phyloP scores from a whole-genome alignment of 306 rosid species.

The Gastrolobium bilobum region DNA sequence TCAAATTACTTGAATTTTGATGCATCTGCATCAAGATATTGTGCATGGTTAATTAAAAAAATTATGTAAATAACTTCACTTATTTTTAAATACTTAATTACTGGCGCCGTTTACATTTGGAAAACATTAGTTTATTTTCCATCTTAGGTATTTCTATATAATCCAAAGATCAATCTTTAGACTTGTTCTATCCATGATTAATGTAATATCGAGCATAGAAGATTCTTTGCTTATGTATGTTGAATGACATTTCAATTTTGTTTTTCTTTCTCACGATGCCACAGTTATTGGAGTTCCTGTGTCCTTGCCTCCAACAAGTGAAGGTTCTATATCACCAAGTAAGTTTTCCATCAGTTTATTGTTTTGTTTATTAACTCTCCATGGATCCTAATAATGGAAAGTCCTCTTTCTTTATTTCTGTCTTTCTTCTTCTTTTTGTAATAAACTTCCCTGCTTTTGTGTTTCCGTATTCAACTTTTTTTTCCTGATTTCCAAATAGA shows the following conservation, averaged over 20 bases:
- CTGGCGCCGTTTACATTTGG: neutral
- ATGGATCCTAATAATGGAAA: neutral
- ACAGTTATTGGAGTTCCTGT: constrained; percentile 59
- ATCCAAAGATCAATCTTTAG: neutral
- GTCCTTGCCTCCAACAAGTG: constrained; percentile 53
- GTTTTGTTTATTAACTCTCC: neutral
- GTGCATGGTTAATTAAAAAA: neutral
- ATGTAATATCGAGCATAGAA: neutral
- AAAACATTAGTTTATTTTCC: neutral
- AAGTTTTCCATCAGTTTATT: constrained; percentile 15
- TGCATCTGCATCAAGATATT: neutral
- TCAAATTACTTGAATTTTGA: neutral
- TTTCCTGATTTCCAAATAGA: neutral
- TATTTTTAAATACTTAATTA: neutral
- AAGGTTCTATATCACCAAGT: constrained; percentile 49
- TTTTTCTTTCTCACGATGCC: neutral
- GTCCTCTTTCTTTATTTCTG: neutral
- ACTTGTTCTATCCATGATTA: neutral
- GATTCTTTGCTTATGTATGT: neutral
- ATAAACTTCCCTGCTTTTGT: neutral
- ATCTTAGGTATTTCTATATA: neutral
- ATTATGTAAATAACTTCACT: neutral
- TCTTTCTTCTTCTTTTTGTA: neutral
- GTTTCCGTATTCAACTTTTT: neutral
- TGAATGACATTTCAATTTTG: neutral